Evolutionary conservation across 2,329 filamentous ascomycete genomes (phyloP).

Genomic region (Phaeosphaeria sp.): DNA sequence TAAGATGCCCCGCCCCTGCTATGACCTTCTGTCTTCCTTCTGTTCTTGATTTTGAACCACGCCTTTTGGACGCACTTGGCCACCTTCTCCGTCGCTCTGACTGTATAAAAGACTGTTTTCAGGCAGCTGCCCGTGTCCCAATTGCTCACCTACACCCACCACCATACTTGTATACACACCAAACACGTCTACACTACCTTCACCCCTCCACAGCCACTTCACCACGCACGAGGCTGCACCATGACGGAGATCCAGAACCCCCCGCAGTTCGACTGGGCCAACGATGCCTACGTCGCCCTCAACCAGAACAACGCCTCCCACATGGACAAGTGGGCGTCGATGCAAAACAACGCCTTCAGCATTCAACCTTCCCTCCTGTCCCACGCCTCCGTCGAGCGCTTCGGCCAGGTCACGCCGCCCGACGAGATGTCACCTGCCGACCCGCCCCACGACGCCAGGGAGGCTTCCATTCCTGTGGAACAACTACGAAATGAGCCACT

Average conservation of each 20-base stretch:
- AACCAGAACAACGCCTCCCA: conserved; percentile 16
- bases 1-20: not conserved
- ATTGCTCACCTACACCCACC: not conserved
- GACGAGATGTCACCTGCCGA: conserved; percentile 41
- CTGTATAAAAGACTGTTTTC: not conserved
- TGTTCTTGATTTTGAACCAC: not conserved
- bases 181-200: too few species aligned
- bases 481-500: conserved; percentile 36
- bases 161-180: not conserved
- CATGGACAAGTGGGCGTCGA: conserved; percentile 30
- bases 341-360: conserved; percentile 24
- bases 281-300: conserved; percentile 35
- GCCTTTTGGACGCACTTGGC: not conserved
- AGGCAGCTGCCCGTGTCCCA: not conserved
- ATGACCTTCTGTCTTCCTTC: not conserved
- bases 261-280: conserved; percentile 34
- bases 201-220: not conserved
- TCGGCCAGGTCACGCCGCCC: conserved; percentile 46
- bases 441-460: conserved; percentile 14
- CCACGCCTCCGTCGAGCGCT: conserved; percentile 36
- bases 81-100: not conserved
- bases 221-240: not conserved
- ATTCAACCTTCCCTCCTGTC: conserved; percentile 39
- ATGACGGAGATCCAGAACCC: conserved; percentile 30
- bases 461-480: conserved; percentile 36